These are phyloP conservation scores for Leishmania lainsoni DNA, from an alignment of 208 protist species.

Conservation along the genomic window DNA sequence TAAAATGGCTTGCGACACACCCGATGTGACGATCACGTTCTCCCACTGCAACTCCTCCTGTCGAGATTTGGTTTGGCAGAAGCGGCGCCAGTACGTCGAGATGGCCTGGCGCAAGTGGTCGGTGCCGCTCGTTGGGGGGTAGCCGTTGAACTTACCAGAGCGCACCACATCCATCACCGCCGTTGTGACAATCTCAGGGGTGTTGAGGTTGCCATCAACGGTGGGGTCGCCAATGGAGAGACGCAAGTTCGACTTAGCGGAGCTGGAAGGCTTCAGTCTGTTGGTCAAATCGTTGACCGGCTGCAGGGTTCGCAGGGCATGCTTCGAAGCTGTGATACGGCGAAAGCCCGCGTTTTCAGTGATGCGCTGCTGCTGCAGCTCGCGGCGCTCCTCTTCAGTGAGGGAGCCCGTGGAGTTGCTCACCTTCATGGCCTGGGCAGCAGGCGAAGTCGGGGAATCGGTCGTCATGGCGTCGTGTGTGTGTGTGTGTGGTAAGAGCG, in stretches of 20 bases:
- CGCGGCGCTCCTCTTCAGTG: constrained; percentile 15
- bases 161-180: constrained; percentile 56
- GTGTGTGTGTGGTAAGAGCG: not conserved
- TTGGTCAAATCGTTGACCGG: constrained; percentile 86
- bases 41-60: constrained; percentile 43
- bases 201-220: constrained; percentile 74
- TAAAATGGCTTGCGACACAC: constrained; percentile 90
- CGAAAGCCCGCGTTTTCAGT: constrained; percentile 23
- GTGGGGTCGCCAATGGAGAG: constrained; percentile 80
- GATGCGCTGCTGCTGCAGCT: constrained; percentile 23
- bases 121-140: constrained; percentile 61
- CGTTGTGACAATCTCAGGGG: constrained; percentile 47
- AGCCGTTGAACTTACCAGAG: constrained; percentile 69
- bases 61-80: constrained; percentile 36
- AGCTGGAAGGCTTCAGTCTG: constrained; percentile 72
- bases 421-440: constrained; percentile 9
- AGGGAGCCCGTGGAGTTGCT: constrained; percentile 5
- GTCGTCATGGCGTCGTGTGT: constrained; percentile 13
- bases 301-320: constrained; percentile 69
- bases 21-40: constrained; percentile 84
- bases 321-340: constrained; percentile 37
- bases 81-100: constrained; percentile 48
- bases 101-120: constrained; percentile 57
- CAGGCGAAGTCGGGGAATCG: constrained; percentile 14
- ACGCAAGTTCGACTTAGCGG: constrained; percentile 41